Conservation (phyloP, 129 eudicot genomes). For the Deinandra increscens region DNA sequence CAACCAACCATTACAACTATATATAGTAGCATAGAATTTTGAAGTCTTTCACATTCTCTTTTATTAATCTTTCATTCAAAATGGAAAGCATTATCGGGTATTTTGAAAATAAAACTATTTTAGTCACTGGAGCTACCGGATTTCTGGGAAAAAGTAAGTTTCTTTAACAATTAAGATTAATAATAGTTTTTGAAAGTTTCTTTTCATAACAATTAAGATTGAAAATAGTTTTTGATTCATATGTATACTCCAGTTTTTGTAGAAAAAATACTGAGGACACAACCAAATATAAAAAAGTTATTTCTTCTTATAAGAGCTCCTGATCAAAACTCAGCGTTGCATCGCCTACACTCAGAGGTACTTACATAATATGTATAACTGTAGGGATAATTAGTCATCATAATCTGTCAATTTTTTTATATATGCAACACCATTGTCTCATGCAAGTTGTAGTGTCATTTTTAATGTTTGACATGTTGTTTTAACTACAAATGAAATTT, state of each 20-base stretch:
- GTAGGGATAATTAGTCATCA: too few relatives aligned
- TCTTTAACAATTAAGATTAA: not conserved
- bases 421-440: too few relatives aligned
- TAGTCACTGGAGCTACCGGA: not conserved
- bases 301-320: conserved; percentile 72
- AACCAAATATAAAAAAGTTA: conserved; percentile 75
- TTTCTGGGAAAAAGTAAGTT: not conserved
- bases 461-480: too few relatives aligned
- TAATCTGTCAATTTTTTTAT: too few relatives aligned
- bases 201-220: not conserved
- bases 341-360: conserved; percentile 76
- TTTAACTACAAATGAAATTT: too few relatives aligned
- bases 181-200: too few relatives aligned
- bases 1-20: too few relatives aligned
- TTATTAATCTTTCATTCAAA: too few relatives aligned
- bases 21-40: too few relatives aligned
- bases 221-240: not conserved
- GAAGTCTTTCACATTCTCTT: too few relatives aligned
- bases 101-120: not conserved
- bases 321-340: conserved; percentile 53
- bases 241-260: conserved; percentile 47
- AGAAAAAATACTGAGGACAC: conserved; percentile 77
- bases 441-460: too few relatives aligned
- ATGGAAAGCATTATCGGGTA: not conserved
- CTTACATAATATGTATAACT: too few relatives aligned